phyloP scores from a whole-genome alignment of 225 moss, liverwort and hornwort species.

The Marchantia paleacea region DNA sequence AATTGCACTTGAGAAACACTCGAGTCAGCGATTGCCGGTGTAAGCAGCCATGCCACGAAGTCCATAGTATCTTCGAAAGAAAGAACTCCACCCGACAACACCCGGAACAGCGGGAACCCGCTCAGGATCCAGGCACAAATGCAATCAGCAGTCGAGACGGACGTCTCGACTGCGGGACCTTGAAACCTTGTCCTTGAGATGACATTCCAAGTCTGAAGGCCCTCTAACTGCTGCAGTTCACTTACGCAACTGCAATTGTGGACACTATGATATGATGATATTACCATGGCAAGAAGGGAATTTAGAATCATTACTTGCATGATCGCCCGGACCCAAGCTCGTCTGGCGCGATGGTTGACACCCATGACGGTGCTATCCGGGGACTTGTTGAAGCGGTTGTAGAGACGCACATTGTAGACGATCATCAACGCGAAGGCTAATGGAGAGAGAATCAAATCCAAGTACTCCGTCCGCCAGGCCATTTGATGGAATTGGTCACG shows the following conservation, averaged over 20 bases:
- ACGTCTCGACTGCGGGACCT: too few relatives aligned
- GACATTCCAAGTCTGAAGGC: not conserved
- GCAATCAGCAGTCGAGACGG: too few relatives aligned
- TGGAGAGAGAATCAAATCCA: conserved; percentile 60
- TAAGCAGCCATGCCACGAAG: too few relatives aligned
- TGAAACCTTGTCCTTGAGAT: too few relatives aligned
- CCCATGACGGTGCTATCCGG: conserved; percentile 70
- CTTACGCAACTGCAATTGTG: too few relatives aligned
- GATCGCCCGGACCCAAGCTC: conserved; percentile 74
- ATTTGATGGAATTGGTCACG: not conserved
- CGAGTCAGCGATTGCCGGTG: too few relatives aligned
- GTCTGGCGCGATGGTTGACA: conserved; percentile 65
- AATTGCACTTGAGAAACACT: too few relatives aligned
- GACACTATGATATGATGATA: too few relatives aligned
- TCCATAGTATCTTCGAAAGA: too few relatives aligned
- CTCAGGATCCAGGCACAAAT: too few relatives aligned
- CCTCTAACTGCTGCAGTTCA: not conserved
- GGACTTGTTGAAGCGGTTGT: conserved; percentile 51
- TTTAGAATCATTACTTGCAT: conserved; percentile 58
- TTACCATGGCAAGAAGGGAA: not conserved
- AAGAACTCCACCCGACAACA: too few relatives aligned
- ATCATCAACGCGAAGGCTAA: conserved; percentile 49
- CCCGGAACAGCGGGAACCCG: too few relatives aligned
- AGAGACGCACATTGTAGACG: conserved; percentile 56
- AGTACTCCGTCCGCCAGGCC: conserved; percentile 31